phyloP scores from a whole-genome alignment of 441 rosid species.

The Brassica balearica region DNA sequence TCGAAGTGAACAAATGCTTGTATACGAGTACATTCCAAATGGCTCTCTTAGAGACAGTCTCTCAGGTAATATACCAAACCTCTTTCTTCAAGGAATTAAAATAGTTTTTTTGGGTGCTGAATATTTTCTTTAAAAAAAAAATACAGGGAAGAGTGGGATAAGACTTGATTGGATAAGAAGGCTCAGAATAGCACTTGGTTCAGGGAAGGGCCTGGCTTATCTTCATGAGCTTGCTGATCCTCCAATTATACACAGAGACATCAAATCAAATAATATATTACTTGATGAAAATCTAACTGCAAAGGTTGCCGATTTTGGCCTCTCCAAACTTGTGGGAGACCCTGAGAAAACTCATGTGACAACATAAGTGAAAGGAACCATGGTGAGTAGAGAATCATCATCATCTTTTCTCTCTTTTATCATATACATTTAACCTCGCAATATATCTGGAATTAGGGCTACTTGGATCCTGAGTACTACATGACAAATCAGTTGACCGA shows the following conservation, averaged over 20 bases:
- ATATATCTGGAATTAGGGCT: conserved; percentile 50
- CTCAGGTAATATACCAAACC: conserved; percentile 57
- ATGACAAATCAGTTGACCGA: conserved; percentile 88
- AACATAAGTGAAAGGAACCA: conserved; percentile 88
- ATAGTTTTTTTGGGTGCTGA: neutral
- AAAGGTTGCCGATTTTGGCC: conserved; percentile 89
- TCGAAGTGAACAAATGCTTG: conserved; percentile 74
- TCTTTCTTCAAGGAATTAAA: neutral
- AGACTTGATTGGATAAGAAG: conserved; percentile 75
- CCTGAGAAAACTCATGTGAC: conserved; percentile 61
- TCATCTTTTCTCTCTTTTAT: neutral
- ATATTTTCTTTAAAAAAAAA: neutral
- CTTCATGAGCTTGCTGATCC: conserved; percentile 86
- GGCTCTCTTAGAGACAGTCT: conserved; percentile 72
- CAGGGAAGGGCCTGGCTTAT: conserved; percentile 79
- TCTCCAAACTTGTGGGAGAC: conserved; percentile 67
- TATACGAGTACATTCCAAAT: conserved; percentile 77
- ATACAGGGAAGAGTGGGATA: conserved; percentile 74
- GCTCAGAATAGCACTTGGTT: conserved; percentile 69
- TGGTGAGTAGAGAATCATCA: conserved; percentile 57
- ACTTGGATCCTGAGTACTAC: conserved; percentile 91
- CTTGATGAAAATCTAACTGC: conserved; percentile 71
- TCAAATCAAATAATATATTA: conserved; percentile 74
- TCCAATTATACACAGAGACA: conserved; percentile 81
- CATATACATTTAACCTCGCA: neutral